These are phyloP conservation scores for Saccharomyces hybrid DNA, from an alignment of 1,139 yeast species.

Conservation along the genomic window DNA sequence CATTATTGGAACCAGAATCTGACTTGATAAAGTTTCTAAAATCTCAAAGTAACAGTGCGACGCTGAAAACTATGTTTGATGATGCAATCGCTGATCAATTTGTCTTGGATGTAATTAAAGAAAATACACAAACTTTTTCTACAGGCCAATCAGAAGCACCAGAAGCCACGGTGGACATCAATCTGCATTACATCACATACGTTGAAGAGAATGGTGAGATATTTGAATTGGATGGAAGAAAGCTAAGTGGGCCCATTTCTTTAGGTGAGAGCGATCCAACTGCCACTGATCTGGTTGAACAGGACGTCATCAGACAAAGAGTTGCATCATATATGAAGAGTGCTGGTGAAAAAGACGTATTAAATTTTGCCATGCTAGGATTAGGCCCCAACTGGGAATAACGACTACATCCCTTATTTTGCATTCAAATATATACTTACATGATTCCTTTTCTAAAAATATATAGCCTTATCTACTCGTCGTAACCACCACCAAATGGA, in stretches of 20 bases:
- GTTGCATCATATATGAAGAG: slow-evolving; percentile 59
- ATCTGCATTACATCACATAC: slow-evolving; percentile 73
- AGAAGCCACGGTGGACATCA: slow-evolving; percentile 51
- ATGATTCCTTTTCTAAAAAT: slow-evolving; percentile 9
- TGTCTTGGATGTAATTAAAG: slow-evolving; percentile 18
- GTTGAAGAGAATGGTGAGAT: slow-evolving; percentile 52
- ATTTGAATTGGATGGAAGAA: slow-evolving; percentile 84
- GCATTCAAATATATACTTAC: slow-evolving; percentile 1
- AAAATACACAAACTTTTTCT: slow-evolving; percentile 17
- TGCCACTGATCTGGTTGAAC: slow-evolving; percentile 45
- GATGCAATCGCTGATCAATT: slow-evolving; percentile 43
- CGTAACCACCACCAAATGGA: slow-evolving; percentile 36
- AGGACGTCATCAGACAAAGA: slow-evolving; percentile 43
- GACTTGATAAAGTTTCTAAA: slow-evolving; percentile 29
- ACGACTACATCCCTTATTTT: slow-evolving; percentile 1
- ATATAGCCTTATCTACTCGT: slow-evolving; percentile 8
- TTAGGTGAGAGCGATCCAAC: slow-evolving; percentile 40
- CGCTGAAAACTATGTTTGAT: slow-evolving; percentile 38
- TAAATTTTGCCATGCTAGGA: slow-evolving; percentile 63
- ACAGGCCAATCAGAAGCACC: slow-evolving; percentile 82
- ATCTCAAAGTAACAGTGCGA: slow-evolving; percentile 18
- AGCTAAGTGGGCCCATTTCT: slow-evolving; percentile 60
- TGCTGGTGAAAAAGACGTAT: slow-evolving; percentile 51
- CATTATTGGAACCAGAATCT: slow-evolving; percentile 25
- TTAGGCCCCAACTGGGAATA: slow-evolving; percentile 48